A percentile compares a stretch with the other conserved stretches of the same genome.
Evolutionary conservation across 805 yeast species (phyloP).

Genomic region (Yamadazyma ubonensis): DNA sequence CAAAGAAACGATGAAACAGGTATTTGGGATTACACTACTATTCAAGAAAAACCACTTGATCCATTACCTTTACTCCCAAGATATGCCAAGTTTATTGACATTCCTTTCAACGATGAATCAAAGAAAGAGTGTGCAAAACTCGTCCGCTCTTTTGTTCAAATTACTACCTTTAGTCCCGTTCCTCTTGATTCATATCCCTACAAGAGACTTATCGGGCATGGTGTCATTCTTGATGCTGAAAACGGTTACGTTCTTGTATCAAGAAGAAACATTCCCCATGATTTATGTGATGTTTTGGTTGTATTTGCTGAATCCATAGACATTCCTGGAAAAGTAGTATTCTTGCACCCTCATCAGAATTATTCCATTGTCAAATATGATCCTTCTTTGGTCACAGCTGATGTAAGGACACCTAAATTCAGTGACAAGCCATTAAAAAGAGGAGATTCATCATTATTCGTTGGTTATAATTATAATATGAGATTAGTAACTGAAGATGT

Average conservation of each 20-base stretch:
- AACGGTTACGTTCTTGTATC: slow-evolving; percentile 80
- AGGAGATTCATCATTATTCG: slow-evolving; percentile 74
- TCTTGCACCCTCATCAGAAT: slow-evolving; percentile 84
- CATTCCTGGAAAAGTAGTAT: slow-evolving; percentile 76
- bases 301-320: slow-evolving; percentile 84
- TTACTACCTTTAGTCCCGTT: slow-evolving; percentile 61
- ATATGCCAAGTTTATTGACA: slow-evolving; percentile 66
- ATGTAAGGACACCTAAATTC: slow-evolving; percentile 66
- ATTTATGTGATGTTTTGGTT: slow-evolving; percentile 68
- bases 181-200: slow-evolving; percentile 75
- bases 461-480: slow-evolving; percentile 73
- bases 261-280: slow-evolving; percentile 79
- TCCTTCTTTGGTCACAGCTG: slow-evolving; percentile 69
- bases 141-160: slow-evolving; percentile 69
- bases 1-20: slow-evolving; percentile 56
- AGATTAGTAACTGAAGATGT: slow-evolving; percentile 75
- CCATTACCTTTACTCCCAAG: slow-evolving; percentile 53
- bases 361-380: slow-evolving; percentile 84
- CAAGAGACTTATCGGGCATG: slow-evolving; percentile 62
- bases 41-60: slow-evolving; percentile 63
- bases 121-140: slow-evolving; percentile 52
- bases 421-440: slow-evolving; percentile 56
- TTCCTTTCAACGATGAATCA: slow-evolving; percentile 53
- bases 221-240: slow-evolving; percentile 77
- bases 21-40: slow-evolving; percentile 51